Evolutionary conservation across 2,329 filamentous ascomycete genomes (phyloP).

Genomic region (Pseudogymnoascus sp.): DNA sequence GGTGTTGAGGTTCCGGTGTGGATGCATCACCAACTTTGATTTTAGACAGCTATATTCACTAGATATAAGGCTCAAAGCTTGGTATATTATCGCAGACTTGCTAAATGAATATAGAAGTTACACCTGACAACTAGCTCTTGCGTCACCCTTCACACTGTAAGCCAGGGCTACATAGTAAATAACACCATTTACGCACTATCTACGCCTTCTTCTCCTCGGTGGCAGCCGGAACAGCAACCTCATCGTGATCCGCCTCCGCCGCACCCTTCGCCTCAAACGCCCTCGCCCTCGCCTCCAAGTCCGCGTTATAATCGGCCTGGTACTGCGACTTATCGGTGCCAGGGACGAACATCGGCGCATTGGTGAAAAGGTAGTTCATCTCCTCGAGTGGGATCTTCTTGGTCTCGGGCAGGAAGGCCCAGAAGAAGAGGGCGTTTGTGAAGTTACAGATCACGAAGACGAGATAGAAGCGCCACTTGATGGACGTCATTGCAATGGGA

Average conservation of each 20-base stretch:
- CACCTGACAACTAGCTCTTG: not conserved
- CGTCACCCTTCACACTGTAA: not conserved
- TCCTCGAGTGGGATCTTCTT: constrained; percentile 56
- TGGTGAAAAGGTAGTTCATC: constrained; percentile 59
- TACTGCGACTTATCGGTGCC: constrained; percentile 46
- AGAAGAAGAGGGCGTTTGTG: constrained; percentile 61
- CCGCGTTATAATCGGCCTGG: constrained; percentile 35
- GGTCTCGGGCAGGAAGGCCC: constrained; percentile 58
- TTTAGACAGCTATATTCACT: not conserved
- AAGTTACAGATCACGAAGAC: constrained; percentile 61
- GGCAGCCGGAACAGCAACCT: not conserved
- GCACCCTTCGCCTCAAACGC: constrained; percentile 47
- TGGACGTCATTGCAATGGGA: constrained; percentile 41
- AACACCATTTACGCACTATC: not conserved
- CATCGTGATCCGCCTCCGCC: not conserved
- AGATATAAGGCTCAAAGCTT: not conserved
- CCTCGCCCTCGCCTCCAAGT: constrained; percentile 50
- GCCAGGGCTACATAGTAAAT: not conserved
- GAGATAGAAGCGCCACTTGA: constrained; percentile 42
- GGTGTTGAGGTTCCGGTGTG: not conserved
- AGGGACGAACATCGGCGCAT: constrained; percentile 55
- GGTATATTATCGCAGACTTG: not conserved
- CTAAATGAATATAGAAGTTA: not conserved
- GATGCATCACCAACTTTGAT: not conserved
- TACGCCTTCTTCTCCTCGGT: not conserved